Conservation (phyloP, 192 early-diverging fungal genomes). For the Backusella mclennaniae region DNA sequence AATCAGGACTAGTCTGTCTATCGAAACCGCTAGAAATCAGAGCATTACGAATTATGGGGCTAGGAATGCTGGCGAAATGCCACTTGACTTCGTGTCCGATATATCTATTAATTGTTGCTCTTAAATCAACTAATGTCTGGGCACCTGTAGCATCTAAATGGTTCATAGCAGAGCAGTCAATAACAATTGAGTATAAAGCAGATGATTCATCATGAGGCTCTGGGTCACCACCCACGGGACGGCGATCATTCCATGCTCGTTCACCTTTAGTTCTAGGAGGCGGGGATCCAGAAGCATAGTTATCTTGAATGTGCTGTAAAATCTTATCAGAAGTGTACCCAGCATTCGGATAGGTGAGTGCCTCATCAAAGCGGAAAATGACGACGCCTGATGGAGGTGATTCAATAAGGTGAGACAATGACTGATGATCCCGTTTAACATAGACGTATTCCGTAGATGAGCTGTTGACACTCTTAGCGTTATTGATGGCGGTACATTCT, state of each 20-base stretch:
- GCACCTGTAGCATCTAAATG: slow-evolving; percentile 20
- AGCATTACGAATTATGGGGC: slow-evolving; percentile 4
- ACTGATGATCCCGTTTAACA: slow-evolving; percentile 12
- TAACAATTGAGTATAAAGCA: slow-evolving; percentile 15
- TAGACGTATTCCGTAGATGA: slow-evolving; percentile 12
- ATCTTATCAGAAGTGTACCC: slow-evolving; percentile 28
- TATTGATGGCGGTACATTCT: neutral
- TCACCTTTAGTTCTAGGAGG: slow-evolving; percentile 15
- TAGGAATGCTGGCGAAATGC: slow-evolving; percentile 21
- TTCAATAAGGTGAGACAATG: slow-evolving; percentile 12
- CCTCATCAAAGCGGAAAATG: slow-evolving; percentile 29
- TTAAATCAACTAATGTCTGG: slow-evolving; percentile 9
- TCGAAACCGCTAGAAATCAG: slow-evolving; percentile 21
- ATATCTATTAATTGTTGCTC: neutral
- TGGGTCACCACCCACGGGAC: neutral
- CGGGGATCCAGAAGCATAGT: slow-evolving; percentile 13
- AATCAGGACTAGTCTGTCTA: neutral
- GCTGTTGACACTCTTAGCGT: neutral
- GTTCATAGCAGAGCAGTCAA: slow-evolving; percentile 24
- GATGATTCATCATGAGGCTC: neutral
- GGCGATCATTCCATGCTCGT: slow-evolving; percentile 28
- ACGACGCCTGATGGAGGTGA: slow-evolving; percentile 26
- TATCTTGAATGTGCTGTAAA: slow-evolving; percentile 22
- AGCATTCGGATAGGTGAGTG: slow-evolving; percentile 29
- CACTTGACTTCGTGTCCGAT: slow-evolving; percentile 21